phyloP scores from a whole-genome alignment of 2,329 filamentous ascomycete genomes.

The Beauveria medogensis region DNA sequence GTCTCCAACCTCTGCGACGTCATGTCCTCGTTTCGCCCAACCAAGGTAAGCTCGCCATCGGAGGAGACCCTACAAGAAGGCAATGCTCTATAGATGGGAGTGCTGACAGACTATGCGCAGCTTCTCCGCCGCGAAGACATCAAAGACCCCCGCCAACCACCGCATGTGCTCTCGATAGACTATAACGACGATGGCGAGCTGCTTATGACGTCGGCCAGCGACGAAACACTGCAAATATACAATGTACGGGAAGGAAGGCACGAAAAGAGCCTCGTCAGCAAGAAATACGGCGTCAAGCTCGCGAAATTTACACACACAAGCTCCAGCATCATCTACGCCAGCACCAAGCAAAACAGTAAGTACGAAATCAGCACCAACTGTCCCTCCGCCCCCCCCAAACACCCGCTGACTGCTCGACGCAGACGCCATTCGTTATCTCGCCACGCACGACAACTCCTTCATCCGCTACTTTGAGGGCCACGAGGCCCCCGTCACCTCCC shows the following conservation, averaged over 20 bases:
- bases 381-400: too few species aligned
- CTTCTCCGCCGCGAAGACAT: constrained; percentile 52
- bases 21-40: constrained; percentile 68
- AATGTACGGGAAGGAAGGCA: constrained; percentile 85
- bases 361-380: neutral
- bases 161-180: constrained; percentile 79
- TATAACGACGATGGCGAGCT: constrained; percentile 94
- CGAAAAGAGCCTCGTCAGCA: constrained; percentile 82
- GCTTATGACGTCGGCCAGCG: constrained; percentile 81
- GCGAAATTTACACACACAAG: constrained; percentile 90
- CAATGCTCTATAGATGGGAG: too few species aligned
- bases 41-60: constrained; percentile 51
- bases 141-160: constrained; percentile 43
- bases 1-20: constrained; percentile 69
- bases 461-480: constrained; percentile 95
- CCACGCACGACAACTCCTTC: constrained; percentile 91
- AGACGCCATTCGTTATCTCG: constrained; percentile 81
- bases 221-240: constrained; percentile 93
- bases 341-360: constrained; percentile 83
- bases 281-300: constrained; percentile 93
- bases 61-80: too few species aligned
- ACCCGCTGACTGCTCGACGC: neutral
- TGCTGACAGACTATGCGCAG: constrained; percentile 14
- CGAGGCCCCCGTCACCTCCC: constrained; percentile 71
- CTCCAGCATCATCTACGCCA: constrained; percentile 88